Conservation (phyloP, 2,329 filamentous ascomycete genomes). For the Monosporascus sp. region DNA sequence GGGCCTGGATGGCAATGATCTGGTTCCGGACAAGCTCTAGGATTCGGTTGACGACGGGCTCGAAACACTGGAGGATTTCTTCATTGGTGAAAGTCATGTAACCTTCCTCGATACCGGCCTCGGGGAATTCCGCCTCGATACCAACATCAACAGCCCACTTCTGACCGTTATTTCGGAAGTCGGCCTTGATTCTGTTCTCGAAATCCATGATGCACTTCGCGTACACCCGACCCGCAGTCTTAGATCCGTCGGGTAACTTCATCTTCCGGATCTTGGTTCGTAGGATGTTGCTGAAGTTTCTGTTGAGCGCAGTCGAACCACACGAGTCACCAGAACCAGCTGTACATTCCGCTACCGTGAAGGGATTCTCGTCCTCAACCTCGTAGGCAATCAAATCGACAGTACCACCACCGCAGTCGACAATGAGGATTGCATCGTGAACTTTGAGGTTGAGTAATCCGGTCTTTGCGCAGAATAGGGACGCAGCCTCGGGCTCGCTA, state of each 20-base stretch:
- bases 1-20: slow-evolving; percentile 97
- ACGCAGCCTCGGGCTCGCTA: slow-evolving; percentile 93
- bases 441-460: slow-evolving; percentile 93
- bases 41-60: slow-evolving; percentile 96
- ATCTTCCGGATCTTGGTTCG: slow-evolving; percentile 98
- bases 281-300: slow-evolving; percentile 97
- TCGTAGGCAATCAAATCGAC: slow-evolving; percentile 99
- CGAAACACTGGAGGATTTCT: slow-evolving; percentile 97
- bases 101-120: slow-evolving; percentile 95
- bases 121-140: slow-evolving; percentile 96
- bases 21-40: slow-evolving; percentile 94
- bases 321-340: slow-evolving; percentile 96
- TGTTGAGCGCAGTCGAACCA: slow-evolving; percentile 94
- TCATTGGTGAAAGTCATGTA: slow-evolving; percentile 99
- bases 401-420: slow-evolving; percentile 96
- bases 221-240: slow-evolving; percentile 96
- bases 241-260: slow-evolving; percentile 95
- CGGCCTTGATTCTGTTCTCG: slow-evolving; percentile 98
- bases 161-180: slow-evolving; percentile 98
- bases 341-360: slow-evolving; percentile 95
- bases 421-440: slow-evolving; percentile 96
- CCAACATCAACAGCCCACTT: slow-evolving; percentile 99
- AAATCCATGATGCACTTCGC: slow-evolving; percentile 99
- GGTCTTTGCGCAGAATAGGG: slow-evolving; percentile 96
- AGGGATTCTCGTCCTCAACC: slow-evolving; percentile 94